Percentiles rank a stretch among this genome's conserved stretches.
phyloP scores from a whole-genome alignment of 495 filamentous ascomycete genomes.

The Penicillium pancosmium region DNA sequence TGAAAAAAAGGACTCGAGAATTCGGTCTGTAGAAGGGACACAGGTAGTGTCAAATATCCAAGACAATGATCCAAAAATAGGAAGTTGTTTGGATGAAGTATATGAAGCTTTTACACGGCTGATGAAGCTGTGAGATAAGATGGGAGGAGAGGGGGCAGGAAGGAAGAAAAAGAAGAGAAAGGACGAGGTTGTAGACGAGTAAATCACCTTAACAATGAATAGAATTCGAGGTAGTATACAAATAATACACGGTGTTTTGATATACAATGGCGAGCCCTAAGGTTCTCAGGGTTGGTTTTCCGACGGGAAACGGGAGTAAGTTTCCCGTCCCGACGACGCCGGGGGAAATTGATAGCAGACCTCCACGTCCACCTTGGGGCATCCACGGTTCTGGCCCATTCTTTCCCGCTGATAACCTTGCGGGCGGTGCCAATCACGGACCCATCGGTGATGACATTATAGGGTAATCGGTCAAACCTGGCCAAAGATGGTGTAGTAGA shows the following conservation, averaged over 20 bases:
- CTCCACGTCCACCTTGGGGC: neutral
- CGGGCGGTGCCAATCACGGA: constrained; percentile 25
- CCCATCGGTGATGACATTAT: constrained; percentile 28
- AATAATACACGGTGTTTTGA: constrained; percentile 29
- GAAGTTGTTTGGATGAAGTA: constrained; percentile 8
- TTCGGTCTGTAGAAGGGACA: constrained; percentile 2
- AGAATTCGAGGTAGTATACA: constrained; percentile 18
- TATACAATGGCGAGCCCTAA: constrained; percentile 30
- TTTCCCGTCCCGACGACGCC: constrained; percentile 39
- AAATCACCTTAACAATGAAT: neutral
- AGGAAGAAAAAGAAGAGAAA: constrained; percentile 2
- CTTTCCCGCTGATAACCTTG: constrained; percentile 45
- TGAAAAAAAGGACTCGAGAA: neutral
- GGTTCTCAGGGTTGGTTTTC: constrained; percentile 29
- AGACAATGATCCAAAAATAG: constrained; percentile 17
- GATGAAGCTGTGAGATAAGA: constrained; percentile 12
- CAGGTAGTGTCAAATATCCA: constrained; percentile 12
- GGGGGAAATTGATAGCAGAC: constrained; percentile 2
- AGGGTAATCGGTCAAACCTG: constrained; percentile 16
- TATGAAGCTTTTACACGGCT: constrained; percentile 16
- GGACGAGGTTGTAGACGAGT: neutral
- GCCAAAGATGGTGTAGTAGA: constrained; percentile 16
- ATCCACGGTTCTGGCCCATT: constrained; percentile 27
- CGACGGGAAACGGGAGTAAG: constrained; percentile 37
- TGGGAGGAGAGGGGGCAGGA: neutral